These are phyloP conservation scores for Lecanicillium sp. DNA, from an alignment of 2,329 filamentous ascomycete species.

Conservation along the genomic window DNA sequence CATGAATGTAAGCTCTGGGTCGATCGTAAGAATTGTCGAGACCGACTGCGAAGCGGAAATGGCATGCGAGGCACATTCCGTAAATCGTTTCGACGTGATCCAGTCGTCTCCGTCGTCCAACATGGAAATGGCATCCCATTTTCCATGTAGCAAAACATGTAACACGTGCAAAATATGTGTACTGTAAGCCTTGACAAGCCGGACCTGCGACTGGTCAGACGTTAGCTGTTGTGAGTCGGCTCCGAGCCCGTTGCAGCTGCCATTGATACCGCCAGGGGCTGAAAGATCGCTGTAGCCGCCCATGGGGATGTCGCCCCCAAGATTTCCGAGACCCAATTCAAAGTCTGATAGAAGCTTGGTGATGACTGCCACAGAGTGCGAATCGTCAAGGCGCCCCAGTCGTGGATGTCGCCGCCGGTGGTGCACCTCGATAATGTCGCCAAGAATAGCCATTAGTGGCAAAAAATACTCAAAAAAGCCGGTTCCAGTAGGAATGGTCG, in stretches of 20 bases:
- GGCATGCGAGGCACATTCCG: constrained; percentile 36
- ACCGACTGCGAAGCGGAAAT: constrained; percentile 37
- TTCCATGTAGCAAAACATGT: constrained; percentile 37
- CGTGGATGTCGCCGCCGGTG: constrained; percentile 33
- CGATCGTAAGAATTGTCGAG: constrained; percentile 35
- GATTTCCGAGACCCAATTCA: constrained; percentile 26
- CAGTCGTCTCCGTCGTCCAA: constrained; percentile 40
- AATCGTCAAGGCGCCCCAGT: constrained; percentile 27
- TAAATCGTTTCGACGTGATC: constrained; percentile 36
- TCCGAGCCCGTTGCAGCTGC: constrained; percentile 10
- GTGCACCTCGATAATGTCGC: constrained; percentile 40
- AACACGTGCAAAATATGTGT: constrained; percentile 39
- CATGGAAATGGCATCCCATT: constrained; percentile 41
- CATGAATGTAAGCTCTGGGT: constrained; percentile 43
- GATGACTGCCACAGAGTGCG: constrained; percentile 24
- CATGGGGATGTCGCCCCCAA: constrained; percentile 17
- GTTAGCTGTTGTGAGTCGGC: constrained; percentile 5
- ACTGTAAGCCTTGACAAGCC: constrained; percentile 37
- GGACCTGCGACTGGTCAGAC: constrained; percentile 21
- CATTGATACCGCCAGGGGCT: constrained; percentile 5
- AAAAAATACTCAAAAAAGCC: constrained; percentile 42
- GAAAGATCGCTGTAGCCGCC: constrained; percentile 1
- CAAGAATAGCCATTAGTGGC: constrained; percentile 38
- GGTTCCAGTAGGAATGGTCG: constrained; percentile 28
- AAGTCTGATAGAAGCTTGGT: constrained; percentile 27